Evolutionary conservation across 1,284 basidiomycete species (phyloP).

Genomic region (Rhodotorula sp.): DNA sequence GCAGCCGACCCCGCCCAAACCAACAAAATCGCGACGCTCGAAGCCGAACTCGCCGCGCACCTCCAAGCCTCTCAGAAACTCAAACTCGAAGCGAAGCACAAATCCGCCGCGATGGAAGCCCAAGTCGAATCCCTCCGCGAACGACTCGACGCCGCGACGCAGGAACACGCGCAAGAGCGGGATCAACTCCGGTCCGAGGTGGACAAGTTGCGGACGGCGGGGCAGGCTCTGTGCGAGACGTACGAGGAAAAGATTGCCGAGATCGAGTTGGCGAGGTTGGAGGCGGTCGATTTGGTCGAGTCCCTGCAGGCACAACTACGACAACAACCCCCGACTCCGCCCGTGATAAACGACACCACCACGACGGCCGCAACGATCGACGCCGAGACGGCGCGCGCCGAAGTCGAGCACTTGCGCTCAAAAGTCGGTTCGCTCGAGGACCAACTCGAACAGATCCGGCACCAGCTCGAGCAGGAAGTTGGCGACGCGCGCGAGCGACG

Average conservation of each 20-base stretch:
- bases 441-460: conserved; percentile 73
- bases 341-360: conserved; percentile 2
- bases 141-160: conserved; percentile 16
- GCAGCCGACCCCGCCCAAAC: conserved; percentile 13
- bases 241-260: conserved; percentile 82
- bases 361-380: conserved; percentile 77
- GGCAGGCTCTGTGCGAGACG: conserved; percentile 66
- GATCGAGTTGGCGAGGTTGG: conserved; percentile 70
- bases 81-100: conserved; percentile 34
- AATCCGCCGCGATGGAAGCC: conserved; percentile 42
- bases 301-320: conserved; percentile 57
- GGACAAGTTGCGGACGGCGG: conserved; percentile 73
- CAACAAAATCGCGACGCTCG: conserved; percentile 5
- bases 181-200: conserved; percentile 56
- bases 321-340: too few species aligned
- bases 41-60: conserved; percentile 37
- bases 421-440: conserved; percentile 78
- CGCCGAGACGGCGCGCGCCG: conserved; percentile 80
- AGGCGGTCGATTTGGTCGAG: conserved; percentile 66
- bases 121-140: conserved; percentile 45
- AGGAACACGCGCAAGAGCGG: conserved; percentile 50
- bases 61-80: conserved; percentile 34
- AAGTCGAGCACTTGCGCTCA: conserved; percentile 78
- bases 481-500: conserved; percentile 62
- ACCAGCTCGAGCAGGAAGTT: conserved; percentile 67